Evolutionary conservation across 106 monocot species (phyloP), one percentile per base, ranked within the genome.

Genomic region (Gastrodia elata): DNA sequence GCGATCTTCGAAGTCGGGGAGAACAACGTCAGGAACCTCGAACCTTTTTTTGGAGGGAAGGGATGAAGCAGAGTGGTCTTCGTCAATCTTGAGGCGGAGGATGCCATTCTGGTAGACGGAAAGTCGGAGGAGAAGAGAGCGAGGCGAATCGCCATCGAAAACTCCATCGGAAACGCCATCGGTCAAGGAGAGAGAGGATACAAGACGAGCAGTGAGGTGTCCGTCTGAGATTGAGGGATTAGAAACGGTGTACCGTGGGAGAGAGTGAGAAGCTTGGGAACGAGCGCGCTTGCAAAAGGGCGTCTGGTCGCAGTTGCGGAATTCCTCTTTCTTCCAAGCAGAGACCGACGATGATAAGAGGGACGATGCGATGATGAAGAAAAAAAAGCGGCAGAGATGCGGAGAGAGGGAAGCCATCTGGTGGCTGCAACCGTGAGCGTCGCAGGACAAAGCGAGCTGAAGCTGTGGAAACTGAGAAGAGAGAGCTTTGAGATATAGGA

Each of bases 251-350:
- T 87, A 30, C 70, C 82, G 40, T 39, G 87, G 83, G 76, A 87
- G 20, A 49, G 98, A 91, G 76, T 93, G 86, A 64, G 98, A 91
- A 3, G 69, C 36, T 34, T 83, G 88, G 75, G 69, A 42, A 64
- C 98, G 90, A 68, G 91, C 84, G 74, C 93, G 87, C 79, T 93
- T 91, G 85, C 98, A 93, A 84, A 93, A 98, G 61, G 98, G 98
- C 57, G 93, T 93, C 64, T 98, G 84, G 80, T 89, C 73, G 87
- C 98, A 98, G 79, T 49, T 76, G 38, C 93, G 93, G 82, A 98
- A 98, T 80, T 98, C 98, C 68, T 98, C 93, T 78, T 91, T 98
- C 78, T 93, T 98, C 93, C 98, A 93, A 39, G 91, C 88, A 49
- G 71, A 39, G 38, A 73, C 57, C 46, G 68, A 2, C 38, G 79